Base-by-base conservation (phyloP, 768 basidiomycete species). In the Xerocomellus amylosporus region DNA sequence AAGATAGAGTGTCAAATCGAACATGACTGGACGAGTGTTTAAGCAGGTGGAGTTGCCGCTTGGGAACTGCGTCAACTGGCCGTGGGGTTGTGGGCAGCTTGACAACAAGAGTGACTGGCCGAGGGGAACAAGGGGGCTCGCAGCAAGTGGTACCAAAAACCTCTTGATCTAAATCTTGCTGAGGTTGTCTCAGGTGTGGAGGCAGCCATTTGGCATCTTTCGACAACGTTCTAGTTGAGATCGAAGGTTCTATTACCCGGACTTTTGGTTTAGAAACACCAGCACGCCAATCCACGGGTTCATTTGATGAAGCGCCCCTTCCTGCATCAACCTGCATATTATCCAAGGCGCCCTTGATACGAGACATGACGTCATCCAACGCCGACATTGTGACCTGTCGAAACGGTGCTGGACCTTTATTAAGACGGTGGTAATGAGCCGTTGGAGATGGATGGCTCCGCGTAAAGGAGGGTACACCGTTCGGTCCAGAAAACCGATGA, bases 271-370 rank as follows among this genome's bases (percentile, higher is more conserved):
- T 73, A 64, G 49, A 50, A 48, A 43, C 55, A 52, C 58, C 38
- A 15, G 30, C 47, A 49, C 55, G 67, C 67, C 56, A 64, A 51
- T 59, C 68, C 6, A 63, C 50, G 20, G 49, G 52, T 38, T 64
- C 68, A 19, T 52, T 58, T 43, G 54, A 57, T 47, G 46, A 47
- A 39, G 50, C 15, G 1, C 50, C 61, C 30, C 63, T 71, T 56
- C 63, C 64, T 39, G 62, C 63, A 28, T 79, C 79, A 20, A 75
- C 72, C 53, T 85, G 86, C 83, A 88, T 87, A 30, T 77, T 79
- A 64, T 83, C 80, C 52, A 93, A 64, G 14, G 86, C 91, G 31
- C 88, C 90, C 64, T 86, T 93, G 64, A 93, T 92, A 39, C 91
- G 82, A 7, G 88, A 89, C 81, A 93, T 90, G 26, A 84, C 81